phyloP scores from a whole-genome alignment of 768 basidiomycete genomes.

The Tulasnella sp. region DNA sequence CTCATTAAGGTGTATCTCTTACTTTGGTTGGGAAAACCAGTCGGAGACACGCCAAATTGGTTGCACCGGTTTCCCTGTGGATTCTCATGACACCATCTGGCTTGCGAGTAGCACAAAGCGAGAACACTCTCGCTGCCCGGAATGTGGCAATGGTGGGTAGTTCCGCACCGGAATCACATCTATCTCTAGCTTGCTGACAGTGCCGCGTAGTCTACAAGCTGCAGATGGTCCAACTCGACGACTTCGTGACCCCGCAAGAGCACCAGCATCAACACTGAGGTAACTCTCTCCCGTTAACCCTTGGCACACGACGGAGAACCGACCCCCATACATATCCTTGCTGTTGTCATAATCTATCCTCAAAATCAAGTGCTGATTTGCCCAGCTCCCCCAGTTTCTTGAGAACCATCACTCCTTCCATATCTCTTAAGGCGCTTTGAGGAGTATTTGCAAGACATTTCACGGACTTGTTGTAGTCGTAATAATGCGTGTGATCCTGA shows the following conservation, averaged over 20 bases:
- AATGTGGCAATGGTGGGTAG: constrained; percentile 81
- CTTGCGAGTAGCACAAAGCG: constrained; percentile 52
- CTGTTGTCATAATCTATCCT: no score
- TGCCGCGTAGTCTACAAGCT: constrained; percentile 52
- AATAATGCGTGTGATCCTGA: background rate
- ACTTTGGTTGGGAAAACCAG: constrained; percentile 30
- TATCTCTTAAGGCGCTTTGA: no score
- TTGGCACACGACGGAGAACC: no score
- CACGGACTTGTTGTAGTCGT: no score
- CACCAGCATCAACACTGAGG: constrained; percentile 37
- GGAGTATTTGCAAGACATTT: no score
- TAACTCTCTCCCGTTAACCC: no score
- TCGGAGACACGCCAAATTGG: constrained; percentile 77
- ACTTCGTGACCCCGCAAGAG: constrained; percentile 21
- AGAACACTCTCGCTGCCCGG: constrained; percentile 63
- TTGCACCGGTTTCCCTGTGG: constrained; percentile 89
- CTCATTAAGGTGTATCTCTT: no score
- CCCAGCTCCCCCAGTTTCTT: no score
- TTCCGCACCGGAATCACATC: background rate
- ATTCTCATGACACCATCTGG: constrained; percentile 92
- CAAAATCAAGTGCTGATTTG: no score
- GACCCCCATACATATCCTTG: no score
- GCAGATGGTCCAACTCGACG: constrained; percentile 4
- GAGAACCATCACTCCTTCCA: no score
- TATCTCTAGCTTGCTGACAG: constrained; percentile 4